These are phyloP conservation scores for Talaromyces sp. DNA, from an alignment of 2,329 filamentous ascomycete species.

Conservation along the genomic window DNA sequence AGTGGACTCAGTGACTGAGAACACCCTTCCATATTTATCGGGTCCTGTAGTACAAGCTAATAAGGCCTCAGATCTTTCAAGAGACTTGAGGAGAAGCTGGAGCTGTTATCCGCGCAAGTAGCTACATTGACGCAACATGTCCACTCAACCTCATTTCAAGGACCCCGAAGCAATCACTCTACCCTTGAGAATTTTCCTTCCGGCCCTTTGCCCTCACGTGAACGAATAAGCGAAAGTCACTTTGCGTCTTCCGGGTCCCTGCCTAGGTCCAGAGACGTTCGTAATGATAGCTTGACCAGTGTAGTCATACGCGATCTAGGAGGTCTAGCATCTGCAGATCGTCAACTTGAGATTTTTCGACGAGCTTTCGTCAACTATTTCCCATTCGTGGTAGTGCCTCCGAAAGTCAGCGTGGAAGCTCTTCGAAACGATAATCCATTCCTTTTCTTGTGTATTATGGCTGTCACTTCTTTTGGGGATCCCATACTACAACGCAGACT, in stretches of 20 bases:
- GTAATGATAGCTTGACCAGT: not conserved
- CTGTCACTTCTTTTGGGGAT: not conserved
- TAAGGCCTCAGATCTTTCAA: not conserved
- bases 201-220: not conserved
- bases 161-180: not conserved
- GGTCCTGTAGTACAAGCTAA: not conserved
- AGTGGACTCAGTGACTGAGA: not conserved
- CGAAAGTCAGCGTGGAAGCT: not conserved
- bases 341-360: not conserved
- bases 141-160: slow-evolving; percentile 1
- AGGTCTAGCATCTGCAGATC: not conserved
- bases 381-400: not conserved
- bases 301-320: not conserved
- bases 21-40: not conserved
- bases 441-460: slow-evolving; percentile 1
- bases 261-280: not conserved
- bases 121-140: not conserved
- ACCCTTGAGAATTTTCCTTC: not conserved
- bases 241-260: not conserved
- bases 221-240: not conserved
- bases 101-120: not conserved
- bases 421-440: not conserved
- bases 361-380: not conserved
- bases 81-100: not conserved
- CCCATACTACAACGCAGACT: slow-evolving; percentile 1